Percentiles rank a stretch among this genome's conserved stretches.
Conservation (phyloP, 2,329 filamentous ascomycete species). For the Ophiosphaerella herpotricha region DNA sequence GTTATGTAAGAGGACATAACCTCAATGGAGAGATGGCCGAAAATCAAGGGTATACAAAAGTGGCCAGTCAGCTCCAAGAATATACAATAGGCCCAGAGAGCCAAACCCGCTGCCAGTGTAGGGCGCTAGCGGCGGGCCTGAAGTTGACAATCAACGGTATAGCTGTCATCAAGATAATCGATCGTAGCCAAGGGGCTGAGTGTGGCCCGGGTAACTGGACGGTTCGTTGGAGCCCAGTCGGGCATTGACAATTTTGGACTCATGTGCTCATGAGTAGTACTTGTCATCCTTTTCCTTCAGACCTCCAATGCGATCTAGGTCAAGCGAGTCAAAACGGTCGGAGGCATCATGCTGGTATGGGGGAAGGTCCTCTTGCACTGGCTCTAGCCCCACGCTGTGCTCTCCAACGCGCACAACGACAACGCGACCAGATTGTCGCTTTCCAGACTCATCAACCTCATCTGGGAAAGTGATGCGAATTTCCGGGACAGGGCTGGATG, state of each 20-base stretch:
- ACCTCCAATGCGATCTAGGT: constrained; percentile 92
- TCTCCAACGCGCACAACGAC: constrained; percentile 92
- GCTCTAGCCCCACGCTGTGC: constrained; percentile 84
- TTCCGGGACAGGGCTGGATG: constrained; percentile 81
- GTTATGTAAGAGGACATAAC: constrained; percentile 48
- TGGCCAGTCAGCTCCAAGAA: constrained; percentile 41
- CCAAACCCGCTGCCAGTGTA: constrained; percentile 18
- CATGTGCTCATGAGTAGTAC: constrained; percentile 34
- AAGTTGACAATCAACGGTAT: constrained; percentile 32
- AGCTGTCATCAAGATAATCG: constrained; percentile 42
- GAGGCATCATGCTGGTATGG: constrained; percentile 84
- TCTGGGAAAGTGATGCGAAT: constrained; percentile 98
- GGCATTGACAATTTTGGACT: constrained; percentile 9
- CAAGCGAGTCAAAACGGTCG: constrained; percentile 86
- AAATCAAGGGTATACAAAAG: constrained; percentile 26
- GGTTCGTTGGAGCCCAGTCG: constrained; percentile 20
- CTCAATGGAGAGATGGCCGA: constrained; percentile 35
- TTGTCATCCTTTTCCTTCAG: constrained; percentile 84
- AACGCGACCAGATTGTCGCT: constrained; percentile 80
- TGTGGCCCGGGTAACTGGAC: constrained; percentile 18
- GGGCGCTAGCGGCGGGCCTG: constrained; percentile 19
- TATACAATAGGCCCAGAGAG: constrained; percentile 40
- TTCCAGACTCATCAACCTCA: constrained; percentile 84
- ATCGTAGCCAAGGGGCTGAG: constrained; percentile 46
- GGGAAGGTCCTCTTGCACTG: constrained; percentile 77